phyloP scores from a whole-genome alignment of 2,329 filamentous ascomycete species.

The Curvularia sp. region DNA sequence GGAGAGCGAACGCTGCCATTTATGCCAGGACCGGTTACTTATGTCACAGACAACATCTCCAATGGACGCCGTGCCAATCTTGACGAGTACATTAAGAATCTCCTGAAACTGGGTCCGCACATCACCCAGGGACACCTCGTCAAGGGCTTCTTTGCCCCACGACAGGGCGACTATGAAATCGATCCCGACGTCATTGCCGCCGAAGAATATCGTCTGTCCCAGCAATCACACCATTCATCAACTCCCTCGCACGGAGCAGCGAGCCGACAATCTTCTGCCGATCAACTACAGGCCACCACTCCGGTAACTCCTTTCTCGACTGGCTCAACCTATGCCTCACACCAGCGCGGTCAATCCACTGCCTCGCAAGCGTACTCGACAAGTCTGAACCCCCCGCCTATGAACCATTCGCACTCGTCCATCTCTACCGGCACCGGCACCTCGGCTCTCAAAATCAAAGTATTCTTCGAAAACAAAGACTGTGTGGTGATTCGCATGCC shows the following conservation, averaged over 20 bases:
- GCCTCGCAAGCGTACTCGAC: constrained; percentile 41
- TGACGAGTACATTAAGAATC: constrained; percentile 93
- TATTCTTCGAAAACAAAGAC: constrained; percentile 85
- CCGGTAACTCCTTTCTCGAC: constrained; percentile 47
- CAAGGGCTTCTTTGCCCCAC: constrained; percentile 86
- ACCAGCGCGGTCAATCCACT: constrained; percentile 51
- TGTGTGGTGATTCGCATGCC: constrained; percentile 91
- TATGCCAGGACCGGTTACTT: constrained; percentile 97
- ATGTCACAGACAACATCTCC: constrained; percentile 97
- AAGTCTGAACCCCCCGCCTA: constrained; percentile 43
- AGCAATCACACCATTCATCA: constrained; percentile 54
- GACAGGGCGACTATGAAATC: constrained; percentile 92
- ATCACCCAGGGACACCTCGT: constrained; percentile 86
- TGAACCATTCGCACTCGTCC: constrained; percentile 49
- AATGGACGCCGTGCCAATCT: constrained; percentile 91
- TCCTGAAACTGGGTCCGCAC: constrained; percentile 81
- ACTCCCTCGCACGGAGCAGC: constrained; percentile 47
- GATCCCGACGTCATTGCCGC: constrained; percentile 68
- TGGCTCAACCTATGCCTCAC: constrained; percentile 50
- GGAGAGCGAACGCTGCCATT: constrained; percentile 85
- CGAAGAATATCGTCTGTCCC: constrained; percentile 78
- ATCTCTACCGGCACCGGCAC: constrained; percentile 42
- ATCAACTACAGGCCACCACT: constrained; percentile 47
- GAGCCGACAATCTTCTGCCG: constrained; percentile 49
- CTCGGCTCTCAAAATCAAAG: constrained; percentile 80